phyloP scores from a whole-genome alignment of 805 yeast species.

The Lachancea cidri region DNA sequence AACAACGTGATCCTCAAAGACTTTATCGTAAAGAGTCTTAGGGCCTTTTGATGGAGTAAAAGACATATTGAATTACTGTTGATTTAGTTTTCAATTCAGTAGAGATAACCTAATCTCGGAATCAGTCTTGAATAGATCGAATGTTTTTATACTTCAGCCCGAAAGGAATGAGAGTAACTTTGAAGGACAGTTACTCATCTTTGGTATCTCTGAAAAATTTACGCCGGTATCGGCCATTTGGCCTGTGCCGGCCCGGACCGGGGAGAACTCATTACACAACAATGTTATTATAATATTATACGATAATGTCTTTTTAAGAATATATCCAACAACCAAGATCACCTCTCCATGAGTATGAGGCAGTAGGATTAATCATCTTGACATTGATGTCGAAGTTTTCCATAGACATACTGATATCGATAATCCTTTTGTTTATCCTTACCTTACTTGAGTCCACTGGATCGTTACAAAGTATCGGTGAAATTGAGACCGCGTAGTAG shows the following conservation, averaged over 20 bases:
- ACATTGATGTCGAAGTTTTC: neutral
- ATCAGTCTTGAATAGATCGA: too few relatives aligned
- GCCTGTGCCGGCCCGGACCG: conserved; percentile 2
- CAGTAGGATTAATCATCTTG: conserved; percentile 13
- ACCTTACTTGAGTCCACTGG: conserved; percentile 25
- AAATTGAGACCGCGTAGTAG: conserved; percentile 23
- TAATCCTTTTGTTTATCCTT: conserved; percentile 24
- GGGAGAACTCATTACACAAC: neutral
- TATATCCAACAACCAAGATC: conserved; percentile 28
- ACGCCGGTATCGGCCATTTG: conserved; percentile 12
- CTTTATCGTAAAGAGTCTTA: conserved; percentile 90
- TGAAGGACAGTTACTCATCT: conserved; percentile 2
- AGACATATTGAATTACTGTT: neutral
- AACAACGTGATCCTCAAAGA: conserved; percentile 90
- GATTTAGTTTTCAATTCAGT: neutral
- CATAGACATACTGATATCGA: conserved; percentile 8
- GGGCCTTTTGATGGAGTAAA: conserved; percentile 37
- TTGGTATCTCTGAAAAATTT: neutral
- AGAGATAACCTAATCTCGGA: neutral
- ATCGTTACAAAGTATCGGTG: conserved; percentile 25
- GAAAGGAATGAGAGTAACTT: too few relatives aligned
- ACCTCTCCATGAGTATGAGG: conserved; percentile 18
- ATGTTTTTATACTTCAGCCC: neutral
- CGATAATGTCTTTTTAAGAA: neutral
- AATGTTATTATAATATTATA: neutral